phyloP scores from a whole-genome alignment of 1,139 yeast genomes.

The Zygosaccharomyces pseudobailii region DNA sequence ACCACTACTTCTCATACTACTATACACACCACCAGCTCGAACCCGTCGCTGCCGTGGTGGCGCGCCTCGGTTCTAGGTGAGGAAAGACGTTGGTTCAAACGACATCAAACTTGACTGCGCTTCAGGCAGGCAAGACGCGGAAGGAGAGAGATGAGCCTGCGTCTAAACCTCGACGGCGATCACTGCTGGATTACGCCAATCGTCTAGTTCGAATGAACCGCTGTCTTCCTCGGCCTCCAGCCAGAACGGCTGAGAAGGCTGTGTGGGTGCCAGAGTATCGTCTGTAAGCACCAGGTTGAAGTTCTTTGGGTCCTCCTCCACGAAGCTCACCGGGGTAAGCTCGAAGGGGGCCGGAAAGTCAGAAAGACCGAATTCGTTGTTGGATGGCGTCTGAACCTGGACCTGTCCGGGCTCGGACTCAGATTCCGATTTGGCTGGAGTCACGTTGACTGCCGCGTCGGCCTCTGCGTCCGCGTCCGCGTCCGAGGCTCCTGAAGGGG shows the following conservation, averaged over 20 bases:
- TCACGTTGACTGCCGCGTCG: not conserved
- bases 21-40: conserved; percentile 3
- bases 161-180: conserved; percentile 24
- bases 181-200: conserved; percentile 44
- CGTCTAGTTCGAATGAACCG: conserved; percentile 34
- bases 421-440: not conserved
- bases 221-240: conserved; percentile 11
- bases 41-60: conserved; percentile 5
- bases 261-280: conserved; percentile 6
- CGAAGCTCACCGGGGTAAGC: conserved; percentile 13
- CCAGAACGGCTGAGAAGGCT: conserved; percentile 9
- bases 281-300: conserved; percentile 22
- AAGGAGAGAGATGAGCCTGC: conserved; percentile 4
- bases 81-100: conserved; percentile 25
- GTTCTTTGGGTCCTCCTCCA: conserved; percentile 9
- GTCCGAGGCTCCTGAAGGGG: not conserved
- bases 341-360: conserved; percentile 6
- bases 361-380: not conserved
- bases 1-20: not conserved
- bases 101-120: conserved; percentile 33
- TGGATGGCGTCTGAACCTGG: conserved; percentile 2
- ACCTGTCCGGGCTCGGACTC: conserved; percentile 3
- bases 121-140: conserved; percentile 26
- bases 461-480: not conserved
- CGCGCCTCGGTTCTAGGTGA: conserved; percentile 6